Conservation (phyloP, 371 early-diverging fungal genomes). For the Apophysomyces sp. region DNA sequence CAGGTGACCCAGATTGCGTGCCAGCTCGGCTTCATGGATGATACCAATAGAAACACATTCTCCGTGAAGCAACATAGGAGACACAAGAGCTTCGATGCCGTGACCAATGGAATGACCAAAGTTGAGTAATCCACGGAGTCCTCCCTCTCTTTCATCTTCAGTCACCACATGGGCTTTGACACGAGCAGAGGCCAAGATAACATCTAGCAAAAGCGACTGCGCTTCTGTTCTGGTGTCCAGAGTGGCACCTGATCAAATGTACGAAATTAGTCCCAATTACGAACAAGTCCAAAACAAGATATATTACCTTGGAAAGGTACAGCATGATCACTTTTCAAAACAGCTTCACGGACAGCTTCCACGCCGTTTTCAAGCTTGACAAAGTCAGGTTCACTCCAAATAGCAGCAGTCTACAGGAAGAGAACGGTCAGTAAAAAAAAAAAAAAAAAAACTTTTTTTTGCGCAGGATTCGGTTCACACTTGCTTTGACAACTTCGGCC, state of each 20-base stretch:
- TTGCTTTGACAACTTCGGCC: conserved; percentile 93
- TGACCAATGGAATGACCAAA: conserved; percentile 98
- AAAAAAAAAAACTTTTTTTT: no score
- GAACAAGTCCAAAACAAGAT: not conserved
- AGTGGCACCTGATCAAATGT: conserved; percentile 51
- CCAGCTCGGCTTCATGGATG: conserved; percentile 92
- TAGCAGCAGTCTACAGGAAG: conserved; percentile 78
- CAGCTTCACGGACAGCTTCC: conserved; percentile 75
- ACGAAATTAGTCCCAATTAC: not conserved
- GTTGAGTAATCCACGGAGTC: conserved; percentile 93
- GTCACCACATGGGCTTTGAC: conserved; percentile 97
- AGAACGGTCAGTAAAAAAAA: not conserved
- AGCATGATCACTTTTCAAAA: conserved; percentile 51
- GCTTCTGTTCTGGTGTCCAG: conserved; percentile 62
- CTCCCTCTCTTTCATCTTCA: conserved; percentile 93
- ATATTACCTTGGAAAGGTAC: conserved; percentile 52
- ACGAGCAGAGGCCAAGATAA: conserved; percentile 84
- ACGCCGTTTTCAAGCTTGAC: conserved; percentile 83
- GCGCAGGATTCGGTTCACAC: no score
- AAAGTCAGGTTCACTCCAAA: conserved; percentile 89
- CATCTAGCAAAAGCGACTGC: conserved; percentile 72
- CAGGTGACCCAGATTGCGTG: conserved; percentile 85
- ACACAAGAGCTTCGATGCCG: conserved; percentile 91
- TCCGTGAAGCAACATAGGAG: conserved; percentile 92
- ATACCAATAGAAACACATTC: conserved; percentile 96